Conservation (phyloP, 345 rosid genomes). For the Salix brachista region DNA sequence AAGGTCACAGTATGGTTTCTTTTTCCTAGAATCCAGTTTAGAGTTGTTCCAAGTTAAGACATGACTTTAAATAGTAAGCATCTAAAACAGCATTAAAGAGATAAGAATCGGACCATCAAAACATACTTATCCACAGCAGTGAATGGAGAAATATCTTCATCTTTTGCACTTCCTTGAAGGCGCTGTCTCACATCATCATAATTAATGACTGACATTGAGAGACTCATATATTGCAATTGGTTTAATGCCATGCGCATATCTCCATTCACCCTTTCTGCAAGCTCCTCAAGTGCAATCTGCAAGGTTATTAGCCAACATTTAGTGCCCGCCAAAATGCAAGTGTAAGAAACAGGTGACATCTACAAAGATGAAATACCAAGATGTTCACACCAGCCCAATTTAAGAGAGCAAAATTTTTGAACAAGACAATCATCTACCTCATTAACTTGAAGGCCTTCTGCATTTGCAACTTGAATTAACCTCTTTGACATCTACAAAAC, state of each 20-base stretch:
- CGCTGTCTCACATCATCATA: conserved; percentile 88
- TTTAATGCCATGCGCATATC: conserved; percentile 95
- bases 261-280: conserved; percentile 93
- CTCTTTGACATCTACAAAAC: conserved; percentile 86
- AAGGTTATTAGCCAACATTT: conserved; percentile 7
- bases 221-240: conserved; percentile 91
- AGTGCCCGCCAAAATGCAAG: conserved; percentile 11
- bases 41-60: not conserved
- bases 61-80: not conserved
- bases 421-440: conserved; percentile 39
- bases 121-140: conserved; percentile 95
- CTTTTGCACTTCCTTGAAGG: conserved; percentile 80
- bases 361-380: not conserved
- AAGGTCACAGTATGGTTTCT: not conserved
- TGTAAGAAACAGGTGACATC: conserved; percentile 8
- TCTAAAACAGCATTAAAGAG: not conserved
- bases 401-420: not conserved
- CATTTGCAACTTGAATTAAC: conserved; percentile 70
- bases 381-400: not conserved
- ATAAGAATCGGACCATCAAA: not conserved
- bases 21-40: not conserved
- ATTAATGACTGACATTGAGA: conserved; percentile 75
- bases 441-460: conserved; percentile 80
- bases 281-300: conserved; percentile 91
- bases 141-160: conserved; percentile 98